Conservation (phyloP, 2,329 filamentous ascomycete genomes). For the Dactylellina parvicollis region DNA sequence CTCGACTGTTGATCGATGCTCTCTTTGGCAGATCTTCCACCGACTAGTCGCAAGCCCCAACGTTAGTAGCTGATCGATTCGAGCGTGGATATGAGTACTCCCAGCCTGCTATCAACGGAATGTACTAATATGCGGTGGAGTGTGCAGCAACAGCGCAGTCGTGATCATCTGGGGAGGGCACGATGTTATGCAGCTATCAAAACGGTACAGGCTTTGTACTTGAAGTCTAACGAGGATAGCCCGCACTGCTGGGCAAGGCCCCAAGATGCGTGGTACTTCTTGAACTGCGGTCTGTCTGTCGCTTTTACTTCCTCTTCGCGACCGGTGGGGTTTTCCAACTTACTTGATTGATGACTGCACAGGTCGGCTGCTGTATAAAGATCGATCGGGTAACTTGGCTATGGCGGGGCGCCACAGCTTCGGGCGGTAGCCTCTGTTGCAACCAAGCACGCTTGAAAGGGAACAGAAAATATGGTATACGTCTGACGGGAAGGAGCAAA, state of each 20-base stretch:
- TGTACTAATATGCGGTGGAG: too few species aligned
- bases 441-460: not conserved
- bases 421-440: not conserved
- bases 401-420: constrained; percentile 4
- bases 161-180: too few species aligned
- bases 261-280: too few species aligned
- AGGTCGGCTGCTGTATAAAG: not conserved
- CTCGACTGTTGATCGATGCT: constrained; percentile 38
- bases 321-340: not conserved
- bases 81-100: not conserved
- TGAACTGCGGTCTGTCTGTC: not conserved
- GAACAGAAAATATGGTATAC: not conserved
- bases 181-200: too few species aligned
- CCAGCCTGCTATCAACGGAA: not conserved
- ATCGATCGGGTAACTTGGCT: constrained; percentile 1
- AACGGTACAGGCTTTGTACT: not conserved
- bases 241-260: too few species aligned
- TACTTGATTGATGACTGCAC: not conserved
- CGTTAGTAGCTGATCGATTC: constrained; percentile 25
- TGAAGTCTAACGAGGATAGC: not conserved
- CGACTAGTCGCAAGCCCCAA: constrained; percentile 16
- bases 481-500: not conserved
- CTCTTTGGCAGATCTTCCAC: constrained; percentile 27
- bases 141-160: not conserved
- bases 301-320: not conserved